Conservation (phyloP, 768 basidiomycete species). For the Mycena alexandri region DNA sequence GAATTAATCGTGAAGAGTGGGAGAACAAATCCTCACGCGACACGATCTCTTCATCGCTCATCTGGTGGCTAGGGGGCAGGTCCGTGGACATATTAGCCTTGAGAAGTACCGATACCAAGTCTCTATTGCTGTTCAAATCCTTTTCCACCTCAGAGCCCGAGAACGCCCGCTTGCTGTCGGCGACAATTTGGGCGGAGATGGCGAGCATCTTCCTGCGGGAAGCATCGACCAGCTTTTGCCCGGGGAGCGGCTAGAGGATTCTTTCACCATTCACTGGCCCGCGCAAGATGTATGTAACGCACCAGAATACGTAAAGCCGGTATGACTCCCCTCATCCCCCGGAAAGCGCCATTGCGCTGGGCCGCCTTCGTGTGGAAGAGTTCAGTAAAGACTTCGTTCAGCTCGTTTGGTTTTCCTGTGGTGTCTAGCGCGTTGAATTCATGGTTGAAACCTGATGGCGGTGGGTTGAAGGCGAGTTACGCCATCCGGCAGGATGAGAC, state of each 20-base stretch:
- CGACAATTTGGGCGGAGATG: constrained; percentile 55
- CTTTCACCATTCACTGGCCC: too few relatives aligned
- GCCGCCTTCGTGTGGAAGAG: constrained; percentile 40
- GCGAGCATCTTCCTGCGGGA: constrained; percentile 47
- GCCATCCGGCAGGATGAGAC: neutral
- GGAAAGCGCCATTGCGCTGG: constrained; percentile 21
- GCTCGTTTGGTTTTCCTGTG: constrained; percentile 44
- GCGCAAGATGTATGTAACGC: neutral
- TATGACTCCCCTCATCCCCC: constrained; percentile 40
- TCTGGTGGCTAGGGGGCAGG: constrained; percentile 55
- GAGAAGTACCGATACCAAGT: constrained; percentile 62
- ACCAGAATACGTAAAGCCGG: constrained; percentile 48
- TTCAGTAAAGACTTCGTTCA: constrained; percentile 49
- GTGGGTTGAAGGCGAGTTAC: neutral
- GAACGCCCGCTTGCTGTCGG: constrained; percentile 53
- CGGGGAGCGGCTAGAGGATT: constrained; percentile 11
- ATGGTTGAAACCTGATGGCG: constrained; percentile 18
- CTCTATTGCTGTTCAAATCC: constrained; percentile 51
- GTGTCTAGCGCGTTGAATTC: constrained; percentile 14
- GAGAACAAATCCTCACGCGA: constrained; percentile 21
- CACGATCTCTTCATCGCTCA: constrained; percentile 62
- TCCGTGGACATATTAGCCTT: constrained; percentile 65
- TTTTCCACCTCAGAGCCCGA: constrained; percentile 35
- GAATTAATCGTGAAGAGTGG: neutral
- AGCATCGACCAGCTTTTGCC: constrained; percentile 20